These are phyloP conservation scores for Triticum turgidum DNA, from an alignment of 176 grass and related monocot species.

Conservation along the genomic window DNA sequence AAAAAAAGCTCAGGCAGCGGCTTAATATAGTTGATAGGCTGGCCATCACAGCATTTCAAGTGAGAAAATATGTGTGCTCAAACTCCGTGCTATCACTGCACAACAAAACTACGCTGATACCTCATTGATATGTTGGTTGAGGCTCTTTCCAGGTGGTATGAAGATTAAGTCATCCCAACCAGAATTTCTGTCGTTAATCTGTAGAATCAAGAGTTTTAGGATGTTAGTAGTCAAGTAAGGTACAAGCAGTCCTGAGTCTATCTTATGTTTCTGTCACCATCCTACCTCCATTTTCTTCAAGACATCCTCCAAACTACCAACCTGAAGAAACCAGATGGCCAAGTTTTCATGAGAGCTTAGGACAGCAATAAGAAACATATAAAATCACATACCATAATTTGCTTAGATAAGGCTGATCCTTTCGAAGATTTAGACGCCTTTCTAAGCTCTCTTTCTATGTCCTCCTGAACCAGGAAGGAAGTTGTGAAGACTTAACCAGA, in stretches of 20 bases:
- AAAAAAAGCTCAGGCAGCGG: constrained; percentile 51
- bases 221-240: neutral
- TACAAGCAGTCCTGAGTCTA: neutral
- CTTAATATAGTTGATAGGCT: constrained; percentile 27
- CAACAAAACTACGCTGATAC: constrained; percentile 57
- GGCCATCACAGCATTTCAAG: constrained; percentile 44
- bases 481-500: constrained; percentile 17
- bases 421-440: constrained; percentile 55
- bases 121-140: constrained; percentile 78
- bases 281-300: constrained; percentile 97
- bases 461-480: constrained; percentile 51
- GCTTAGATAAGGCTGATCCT: constrained; percentile 66
- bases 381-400: constrained; percentile 65
- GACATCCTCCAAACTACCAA: constrained; percentile 94
- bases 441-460: constrained; percentile 92
- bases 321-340: constrained; percentile 43
- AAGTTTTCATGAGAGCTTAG: constrained; percentile 7
- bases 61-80: constrained; percentile 8
- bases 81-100: constrained; percentile 30
- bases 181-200: constrained; percentile 91
- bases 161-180: constrained; percentile 99
- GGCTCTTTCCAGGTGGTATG: constrained; percentile 89
- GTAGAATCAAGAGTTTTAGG: neutral
- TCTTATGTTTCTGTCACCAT: neutral
- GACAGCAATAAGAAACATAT: constrained; percentile 9